Evolutionary conservation across 2,329 filamentous ascomycete genomes (phyloP).

Genomic region (Sclerotinia subarctica): DNA sequence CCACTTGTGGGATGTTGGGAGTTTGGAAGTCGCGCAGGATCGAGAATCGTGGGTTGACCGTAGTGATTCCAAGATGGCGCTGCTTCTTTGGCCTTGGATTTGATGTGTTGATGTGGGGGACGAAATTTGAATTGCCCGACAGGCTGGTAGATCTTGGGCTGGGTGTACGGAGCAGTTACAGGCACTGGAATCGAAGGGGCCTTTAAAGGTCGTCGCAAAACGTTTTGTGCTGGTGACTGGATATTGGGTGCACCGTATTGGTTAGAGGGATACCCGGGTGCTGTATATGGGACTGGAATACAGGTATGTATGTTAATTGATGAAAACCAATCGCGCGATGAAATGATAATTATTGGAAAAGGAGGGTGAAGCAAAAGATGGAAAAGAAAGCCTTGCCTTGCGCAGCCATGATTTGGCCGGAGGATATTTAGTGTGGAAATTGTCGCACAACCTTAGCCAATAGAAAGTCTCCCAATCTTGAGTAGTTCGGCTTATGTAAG

Average conservation of each 20-base stretch:
- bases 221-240: neutral
- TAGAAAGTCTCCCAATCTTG: neutral
- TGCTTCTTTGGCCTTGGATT: neutral
- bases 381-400: conserved; percentile 11
- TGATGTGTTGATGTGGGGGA: neutral
- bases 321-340: conserved; percentile 12
- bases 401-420: neutral
- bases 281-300: neutral
- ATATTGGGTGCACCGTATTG: neutral
- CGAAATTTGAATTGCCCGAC: neutral
- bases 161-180: neutral
- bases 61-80: neutral
- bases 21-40: neutral
- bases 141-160: neutral
- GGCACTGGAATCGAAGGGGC: neutral
- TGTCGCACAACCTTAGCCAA: neutral
- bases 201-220: conserved; percentile 2
- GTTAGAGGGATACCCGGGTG: neutral
- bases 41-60: neutral
- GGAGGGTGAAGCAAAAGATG: conserved; percentile 14
- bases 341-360: conserved; percentile 20
- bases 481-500: neutral
- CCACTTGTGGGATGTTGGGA: neutral
- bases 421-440: conserved; percentile 14
- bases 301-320: conserved; percentile 1